Evolutionary conservation across 2,329 filamentous ascomycete genomes (phyloP), one percentile per base, ranked within the genome.

Genomic region (Onygenales sp.): DNA sequence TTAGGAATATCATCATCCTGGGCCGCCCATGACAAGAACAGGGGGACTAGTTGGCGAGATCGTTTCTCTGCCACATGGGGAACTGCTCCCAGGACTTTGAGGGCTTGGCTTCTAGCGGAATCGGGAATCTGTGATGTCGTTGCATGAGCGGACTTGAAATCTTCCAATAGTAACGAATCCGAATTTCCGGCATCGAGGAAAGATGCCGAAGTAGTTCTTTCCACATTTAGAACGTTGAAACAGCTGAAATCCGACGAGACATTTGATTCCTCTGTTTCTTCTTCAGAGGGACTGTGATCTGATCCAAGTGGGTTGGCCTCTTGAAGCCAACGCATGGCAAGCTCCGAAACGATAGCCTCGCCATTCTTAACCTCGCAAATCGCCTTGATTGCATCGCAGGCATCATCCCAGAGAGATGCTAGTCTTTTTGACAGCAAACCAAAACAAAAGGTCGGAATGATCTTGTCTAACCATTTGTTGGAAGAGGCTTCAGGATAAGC

Each of bases 341-440:
- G 74, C 2, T 81, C 77, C 2, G 85, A 82, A 39, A 96, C 77
- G 14, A 79, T 74, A 34, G 85, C 83, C 65, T 96, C 90, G 21
- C 88, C 89, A 40, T 74, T 70, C 58, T 86, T 84, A 21, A 78
- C 79, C 59, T 87, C 79, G 17, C 84, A 80, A 52, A 98, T 83
- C 50, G 85, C 78, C 62, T 88, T 86, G 63, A 98, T 72, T 0
- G 87, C 83, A 52, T 83, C 80, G 49, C 86, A 82, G 0, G 88
- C 81, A 62, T 95, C 88, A 56, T 95, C 88, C 88, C 92, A 96
- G 5, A 94, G 76, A 37, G 89, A 89, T 0, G 90, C 81, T 58
- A 96, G 77, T 60, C 86, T 88, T 48, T 95, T 83, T 0, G 91
- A 93, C 55, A 97, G 78, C 69, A 96, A 80, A 48, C 93, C 93